Conservation (phyloP, 352 stramenopile genomes). For the Globisporangium abappressorium region DNA sequence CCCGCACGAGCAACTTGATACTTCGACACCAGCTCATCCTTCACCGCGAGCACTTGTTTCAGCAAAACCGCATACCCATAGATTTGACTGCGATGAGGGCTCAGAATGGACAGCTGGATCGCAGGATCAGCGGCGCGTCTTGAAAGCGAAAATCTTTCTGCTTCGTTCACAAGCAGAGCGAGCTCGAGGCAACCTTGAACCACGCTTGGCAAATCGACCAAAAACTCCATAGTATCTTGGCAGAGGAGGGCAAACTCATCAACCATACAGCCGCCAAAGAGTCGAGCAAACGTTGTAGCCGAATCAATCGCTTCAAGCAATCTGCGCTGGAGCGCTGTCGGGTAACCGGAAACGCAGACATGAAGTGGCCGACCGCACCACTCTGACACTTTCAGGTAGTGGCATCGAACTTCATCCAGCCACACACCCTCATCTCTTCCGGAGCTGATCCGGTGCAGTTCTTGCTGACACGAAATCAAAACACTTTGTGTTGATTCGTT, state of each 20-base stretch:
- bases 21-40: constrained; percentile 1
- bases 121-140: neutral
- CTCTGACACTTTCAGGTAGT: constrained; percentile 8
- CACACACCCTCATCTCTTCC: neutral
- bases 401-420: constrained; percentile 6
- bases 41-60: constrained; percentile 8
- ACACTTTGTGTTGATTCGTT: constrained; percentile 1
- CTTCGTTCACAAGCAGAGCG: constrained; percentile 17
- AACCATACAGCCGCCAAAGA: constrained; percentile 13
- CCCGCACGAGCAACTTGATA: neutral
- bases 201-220: neutral
- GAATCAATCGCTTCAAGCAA: constrained; percentile 2
- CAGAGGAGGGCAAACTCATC: neutral
- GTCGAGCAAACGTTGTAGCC: neutral
- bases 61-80: constrained; percentile 13
- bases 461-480: constrained; percentile 13
- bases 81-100: neutral
- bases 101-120: constrained; percentile 1
- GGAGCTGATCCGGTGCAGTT: neutral
- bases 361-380: constrained; percentile 9
- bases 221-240: neutral
- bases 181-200: constrained; percentile 11
- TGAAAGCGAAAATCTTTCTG: neutral
- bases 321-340: neutral
- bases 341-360: constrained; percentile 12